Percentiles rank a stretch among this genome's conserved stretches.
These are phyloP conservation scores for Typha latifolia DNA, from an alignment of 176 grass and related monocot species.

Conservation along the genomic window DNA sequence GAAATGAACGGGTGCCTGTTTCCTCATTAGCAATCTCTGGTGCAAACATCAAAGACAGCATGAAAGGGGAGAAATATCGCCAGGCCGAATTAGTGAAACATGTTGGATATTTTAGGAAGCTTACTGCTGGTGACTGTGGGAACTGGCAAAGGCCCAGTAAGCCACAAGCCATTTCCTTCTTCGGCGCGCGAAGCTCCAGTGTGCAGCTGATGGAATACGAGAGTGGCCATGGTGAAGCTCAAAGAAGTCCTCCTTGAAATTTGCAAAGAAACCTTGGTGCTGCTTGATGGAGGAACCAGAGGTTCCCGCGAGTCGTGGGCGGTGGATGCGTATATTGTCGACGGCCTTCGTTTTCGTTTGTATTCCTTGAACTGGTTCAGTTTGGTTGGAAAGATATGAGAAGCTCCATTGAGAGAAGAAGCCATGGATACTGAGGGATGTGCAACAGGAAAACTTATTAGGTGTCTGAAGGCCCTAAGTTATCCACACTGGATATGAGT, in stretches of 20 bases:
- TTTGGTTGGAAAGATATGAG: constrained; percentile 20
- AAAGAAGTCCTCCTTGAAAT: constrained; percentile 30
- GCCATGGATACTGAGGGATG: constrained; percentile 22
- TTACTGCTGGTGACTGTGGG: constrained; percentile 49
- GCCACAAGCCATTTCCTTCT: constrained; percentile 68
- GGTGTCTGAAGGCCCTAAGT: too few relatives aligned
- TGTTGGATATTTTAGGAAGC: neutral
- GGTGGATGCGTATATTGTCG: neutral
- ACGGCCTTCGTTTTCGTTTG: neutral
- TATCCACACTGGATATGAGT: neutral
- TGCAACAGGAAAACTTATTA: neutral
- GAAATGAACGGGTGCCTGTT: constrained; percentile 55
- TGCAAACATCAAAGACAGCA: neutral
- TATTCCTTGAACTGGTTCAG: neutral
- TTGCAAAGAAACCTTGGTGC: neutral
- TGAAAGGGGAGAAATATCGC: neutral
- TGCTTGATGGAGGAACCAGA: neutral
- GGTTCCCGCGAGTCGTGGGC: neutral
- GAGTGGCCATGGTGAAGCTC: constrained; percentile 29
- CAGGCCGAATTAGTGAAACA: constrained; percentile 1
- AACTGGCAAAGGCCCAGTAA: constrained; percentile 51
- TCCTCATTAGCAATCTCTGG: constrained; percentile 56
- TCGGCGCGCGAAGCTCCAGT: constrained; percentile 21
- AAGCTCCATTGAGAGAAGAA: constrained; percentile 18
- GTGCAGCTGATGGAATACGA: constrained; percentile 22